Percentiles rank a stretch among this genome's conserved stretches.
These are phyloP conservation scores for Mycena indigotica DNA, from an alignment of 768 basidiomycete species.

Conservation along the genomic window DNA sequence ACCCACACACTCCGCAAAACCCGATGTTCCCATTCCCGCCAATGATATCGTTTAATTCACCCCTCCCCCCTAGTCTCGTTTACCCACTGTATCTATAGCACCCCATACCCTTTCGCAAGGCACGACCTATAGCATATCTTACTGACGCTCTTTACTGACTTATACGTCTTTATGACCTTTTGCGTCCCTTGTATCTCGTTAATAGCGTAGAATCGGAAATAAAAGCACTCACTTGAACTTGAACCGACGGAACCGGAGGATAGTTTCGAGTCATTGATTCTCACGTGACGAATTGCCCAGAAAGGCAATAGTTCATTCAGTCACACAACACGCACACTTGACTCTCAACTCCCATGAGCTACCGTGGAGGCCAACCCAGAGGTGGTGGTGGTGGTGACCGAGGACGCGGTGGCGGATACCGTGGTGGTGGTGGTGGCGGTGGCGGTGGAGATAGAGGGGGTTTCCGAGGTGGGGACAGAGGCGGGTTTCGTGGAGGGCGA, in stretches of 20 bases:
- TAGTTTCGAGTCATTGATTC: too few relatives aligned
- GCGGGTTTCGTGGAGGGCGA: not conserved
- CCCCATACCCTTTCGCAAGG: not conserved
- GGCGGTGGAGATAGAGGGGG: slow-evolving; percentile 23
- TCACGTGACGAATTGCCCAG: too few relatives aligned
- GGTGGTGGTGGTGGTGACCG: slow-evolving; percentile 30
- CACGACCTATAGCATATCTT: not conserved
- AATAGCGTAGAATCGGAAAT: too few relatives aligned
- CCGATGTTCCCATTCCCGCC: not conserved
- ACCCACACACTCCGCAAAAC: not conserved
- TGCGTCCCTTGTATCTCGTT: not conserved
- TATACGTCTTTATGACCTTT: slow-evolving; percentile 2
- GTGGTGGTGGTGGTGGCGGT: slow-evolving; percentile 7
- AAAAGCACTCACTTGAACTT: too few relatives aligned
- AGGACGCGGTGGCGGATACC: slow-evolving; percentile 19
- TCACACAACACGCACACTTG: not conserved
- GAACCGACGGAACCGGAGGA: too few relatives aligned
- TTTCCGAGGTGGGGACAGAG: slow-evolving; percentile 42
- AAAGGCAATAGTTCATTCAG: not conserved
- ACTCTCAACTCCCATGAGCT: slow-evolving; percentile 1
- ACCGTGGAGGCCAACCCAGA: slow-evolving; percentile 17
- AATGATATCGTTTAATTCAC: not conserved
- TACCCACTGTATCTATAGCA: slow-evolving; percentile 1
- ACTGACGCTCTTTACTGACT: slow-evolving; percentile 5
- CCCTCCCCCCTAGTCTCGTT: not conserved